Conservation (phyloP, 176 grass and related monocot genomes). For the Cenchrus americanus region DNA sequence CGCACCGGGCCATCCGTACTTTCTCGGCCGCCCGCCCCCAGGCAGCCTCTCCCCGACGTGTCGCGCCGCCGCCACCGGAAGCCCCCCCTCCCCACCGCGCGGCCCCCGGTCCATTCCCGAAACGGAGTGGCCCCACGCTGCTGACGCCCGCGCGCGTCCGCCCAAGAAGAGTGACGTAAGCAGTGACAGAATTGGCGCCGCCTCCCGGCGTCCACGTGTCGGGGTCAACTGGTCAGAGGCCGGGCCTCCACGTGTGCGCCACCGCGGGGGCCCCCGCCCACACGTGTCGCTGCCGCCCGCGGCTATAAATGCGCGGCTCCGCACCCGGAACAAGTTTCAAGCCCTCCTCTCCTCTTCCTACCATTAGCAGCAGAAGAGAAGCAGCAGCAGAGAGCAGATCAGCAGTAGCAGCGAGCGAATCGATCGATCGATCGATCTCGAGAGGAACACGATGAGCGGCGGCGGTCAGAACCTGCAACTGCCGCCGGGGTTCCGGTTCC, state of each 20-base stretch:
- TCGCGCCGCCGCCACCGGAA: conserved; percentile 40
- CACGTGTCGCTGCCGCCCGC: conserved; percentile 45
- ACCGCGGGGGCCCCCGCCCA: conserved; percentile 8
- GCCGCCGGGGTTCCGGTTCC: conserved; percentile 97
- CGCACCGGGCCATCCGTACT: neutral
- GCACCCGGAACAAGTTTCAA: conserved; percentile 71
- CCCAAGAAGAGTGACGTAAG: conserved; percentile 71
- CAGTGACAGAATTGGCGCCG: conserved; percentile 76
- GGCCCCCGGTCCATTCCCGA: conserved; percentile 50
- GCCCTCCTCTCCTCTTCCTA: conserved; percentile 38
- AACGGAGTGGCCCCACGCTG: conserved; percentile 37
- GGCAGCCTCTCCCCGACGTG: conserved; percentile 25
- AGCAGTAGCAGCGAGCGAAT: neutral
- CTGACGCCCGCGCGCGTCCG: conserved; percentile 34
- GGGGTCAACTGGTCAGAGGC: conserved; percentile 42
- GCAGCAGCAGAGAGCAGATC: too few species aligned
- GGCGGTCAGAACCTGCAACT: conserved; percentile 54
- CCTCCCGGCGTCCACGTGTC: conserved; percentile 51
- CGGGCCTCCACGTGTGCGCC: conserved; percentile 39
- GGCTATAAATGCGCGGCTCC: conserved; percentile 66
- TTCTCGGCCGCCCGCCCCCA: conserved; percentile 19
- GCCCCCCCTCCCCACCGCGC: neutral
- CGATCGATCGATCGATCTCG: neutral
- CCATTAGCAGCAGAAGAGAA: conserved; percentile 6
- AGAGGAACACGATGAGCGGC: conserved; percentile 46